Percentiles rank a stretch among this genome's conserved stretches.
Evolutionary conservation across 148 eudicot genomes (phyloP).

Genomic region (Vaccinium darrowii): DNA sequence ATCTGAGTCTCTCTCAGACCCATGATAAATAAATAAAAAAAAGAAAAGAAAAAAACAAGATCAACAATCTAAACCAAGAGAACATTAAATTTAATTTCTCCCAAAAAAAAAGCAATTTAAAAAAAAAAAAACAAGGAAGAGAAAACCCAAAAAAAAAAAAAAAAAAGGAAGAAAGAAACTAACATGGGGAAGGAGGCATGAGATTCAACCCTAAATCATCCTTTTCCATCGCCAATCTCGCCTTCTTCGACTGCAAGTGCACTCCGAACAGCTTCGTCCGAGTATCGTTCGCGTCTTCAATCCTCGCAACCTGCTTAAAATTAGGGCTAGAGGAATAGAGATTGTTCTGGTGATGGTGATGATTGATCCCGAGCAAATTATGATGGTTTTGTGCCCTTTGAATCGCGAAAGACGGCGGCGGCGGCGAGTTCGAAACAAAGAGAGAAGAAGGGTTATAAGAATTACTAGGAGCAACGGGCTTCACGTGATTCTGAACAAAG

Average conservation of each 20-base stretch:
- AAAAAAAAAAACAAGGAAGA: background rate
- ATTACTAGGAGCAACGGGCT: conserved; percentile 57
- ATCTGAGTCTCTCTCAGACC: conserved; percentile 6
- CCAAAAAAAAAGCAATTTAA: background rate
- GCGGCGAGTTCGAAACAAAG: conserved; percentile 5
- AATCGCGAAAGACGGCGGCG: conserved; percentile 8
- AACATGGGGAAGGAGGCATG: conserved; percentile 75
- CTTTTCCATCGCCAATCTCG: conserved; percentile 63
- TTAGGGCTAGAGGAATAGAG: background rate
- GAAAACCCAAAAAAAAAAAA: background rate
- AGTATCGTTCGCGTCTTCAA: conserved; percentile 18
- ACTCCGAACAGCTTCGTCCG: conserved; percentile 76
- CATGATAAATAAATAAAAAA: background rate
- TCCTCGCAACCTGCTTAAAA: background rate
- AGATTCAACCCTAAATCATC: conserved; percentile 89
- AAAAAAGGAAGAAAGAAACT: conserved; percentile 13
- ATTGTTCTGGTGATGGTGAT: background rate
- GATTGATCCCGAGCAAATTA: conserved; percentile 26
- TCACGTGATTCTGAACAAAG: conserved; percentile 86
- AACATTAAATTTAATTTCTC: background rate
- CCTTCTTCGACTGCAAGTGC: conserved; percentile 59
- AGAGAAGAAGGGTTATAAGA: conserved; percentile 19
- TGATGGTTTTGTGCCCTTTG: conserved; percentile 27
- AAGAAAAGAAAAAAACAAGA: background rate
- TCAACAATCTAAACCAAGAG: background rate